phyloP scores from a whole-genome alignment of 257 asterid species.

The Salvia splendens region DNA sequence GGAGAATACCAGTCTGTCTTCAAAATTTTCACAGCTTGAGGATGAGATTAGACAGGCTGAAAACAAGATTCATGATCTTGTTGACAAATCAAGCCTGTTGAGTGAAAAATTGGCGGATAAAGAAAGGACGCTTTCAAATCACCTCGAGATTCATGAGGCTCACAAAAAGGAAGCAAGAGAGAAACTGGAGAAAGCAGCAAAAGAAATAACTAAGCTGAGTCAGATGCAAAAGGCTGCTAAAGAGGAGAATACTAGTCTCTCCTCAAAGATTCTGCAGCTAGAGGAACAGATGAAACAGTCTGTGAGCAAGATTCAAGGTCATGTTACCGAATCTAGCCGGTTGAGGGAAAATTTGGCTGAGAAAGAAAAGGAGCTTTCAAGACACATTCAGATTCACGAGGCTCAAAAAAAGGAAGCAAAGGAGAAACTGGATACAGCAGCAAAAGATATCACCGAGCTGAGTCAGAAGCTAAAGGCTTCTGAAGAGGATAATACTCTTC shows the following conservation, averaged over 20 bases:
- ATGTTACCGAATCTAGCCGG: constrained; percentile 42
- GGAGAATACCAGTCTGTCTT: constrained; percentile 37
- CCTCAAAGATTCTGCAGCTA: constrained; percentile 38
- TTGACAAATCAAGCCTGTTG: constrained; percentile 43
- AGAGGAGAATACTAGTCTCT: constrained; percentile 42
- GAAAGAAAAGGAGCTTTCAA: constrained; percentile 33
- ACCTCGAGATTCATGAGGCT: constrained; percentile 31
- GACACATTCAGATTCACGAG: constrained; percentile 30
- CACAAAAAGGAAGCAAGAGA: constrained; percentile 43
- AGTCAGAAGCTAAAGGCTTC: constrained; percentile 31
- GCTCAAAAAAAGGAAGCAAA: constrained; percentile 45
- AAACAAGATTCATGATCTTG: constrained; percentile 43
- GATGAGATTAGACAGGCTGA: constrained; percentile 43
- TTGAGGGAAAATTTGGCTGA: constrained; percentile 37
- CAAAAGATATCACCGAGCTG: constrained; percentile 25
- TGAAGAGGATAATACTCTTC: constrained; percentile 45
- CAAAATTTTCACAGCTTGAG: constrained; percentile 39
- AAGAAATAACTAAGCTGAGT: constrained; percentile 20
- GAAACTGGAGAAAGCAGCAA: constrained; percentile 30
- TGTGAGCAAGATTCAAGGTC: constrained; percentile 48
- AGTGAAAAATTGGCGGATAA: constrained; percentile 34
- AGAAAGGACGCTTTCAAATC: constrained; percentile 28
- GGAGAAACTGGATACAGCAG: constrained; percentile 36
- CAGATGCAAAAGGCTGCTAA: constrained; percentile 34
- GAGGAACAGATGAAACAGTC: constrained; percentile 41